phyloP scores from a whole-genome alignment of 2,329 filamentous ascomycete species.

The Zymoseptoria tritici region DNA sequence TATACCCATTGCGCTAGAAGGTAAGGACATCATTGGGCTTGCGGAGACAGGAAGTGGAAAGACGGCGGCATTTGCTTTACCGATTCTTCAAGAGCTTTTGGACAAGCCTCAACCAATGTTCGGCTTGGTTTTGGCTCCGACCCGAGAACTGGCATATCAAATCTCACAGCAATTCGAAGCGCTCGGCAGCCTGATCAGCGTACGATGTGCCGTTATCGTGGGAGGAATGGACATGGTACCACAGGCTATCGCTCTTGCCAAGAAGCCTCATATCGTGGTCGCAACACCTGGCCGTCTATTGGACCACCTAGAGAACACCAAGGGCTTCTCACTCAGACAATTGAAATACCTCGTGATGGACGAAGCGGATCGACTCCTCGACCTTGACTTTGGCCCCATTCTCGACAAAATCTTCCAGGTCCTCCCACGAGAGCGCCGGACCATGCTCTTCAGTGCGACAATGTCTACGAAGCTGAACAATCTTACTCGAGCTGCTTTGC shows the following conservation, averaged over 20 bases:
- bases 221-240: constrained; percentile 95
- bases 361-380: constrained; percentile 83
- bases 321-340: constrained; percentile 77
- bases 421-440: constrained; percentile 66
- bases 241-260: constrained; percentile 84
- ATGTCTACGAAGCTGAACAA: constrained; percentile 91
- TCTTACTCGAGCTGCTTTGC: constrained; percentile 79
- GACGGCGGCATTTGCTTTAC: constrained; percentile 88
- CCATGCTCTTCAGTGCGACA: constrained; percentile 88
- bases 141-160: constrained; percentile 85
- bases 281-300: constrained; percentile 83
- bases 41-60: constrained; percentile 96
- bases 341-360: constrained; percentile 92
- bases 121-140: constrained; percentile 84
- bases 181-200: constrained; percentile 77
- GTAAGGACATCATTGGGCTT: constrained; percentile 82
- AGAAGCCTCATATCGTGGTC: constrained; percentile 89
- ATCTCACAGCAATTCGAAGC: constrained; percentile 84
- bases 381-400: constrained; percentile 88
- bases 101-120: constrained; percentile 80
- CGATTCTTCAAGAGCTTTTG: constrained; percentile 84
- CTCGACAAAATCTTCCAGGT: constrained; percentile 92
- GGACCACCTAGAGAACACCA: constrained; percentile 93
- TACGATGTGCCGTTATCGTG: constrained; percentile 71
- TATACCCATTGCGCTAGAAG: constrained; percentile 71